Conservation (phyloP, 495 filamentous ascomycete genomes). For the Penicillium odoratum region DNA sequence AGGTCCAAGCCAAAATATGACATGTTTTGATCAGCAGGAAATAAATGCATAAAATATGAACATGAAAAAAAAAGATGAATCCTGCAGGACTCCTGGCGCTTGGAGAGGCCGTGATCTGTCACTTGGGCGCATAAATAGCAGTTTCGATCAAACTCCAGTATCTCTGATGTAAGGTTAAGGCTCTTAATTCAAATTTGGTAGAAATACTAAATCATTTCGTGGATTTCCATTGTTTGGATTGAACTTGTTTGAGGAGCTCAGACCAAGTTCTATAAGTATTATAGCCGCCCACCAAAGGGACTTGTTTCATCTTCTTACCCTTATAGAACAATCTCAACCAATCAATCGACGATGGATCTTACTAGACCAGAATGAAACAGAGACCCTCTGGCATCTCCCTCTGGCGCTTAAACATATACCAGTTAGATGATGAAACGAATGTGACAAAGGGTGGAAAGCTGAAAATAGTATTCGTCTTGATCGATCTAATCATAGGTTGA, state of each 20-base stretch:
- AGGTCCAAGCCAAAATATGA: background rate
- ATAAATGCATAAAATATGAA: background rate
- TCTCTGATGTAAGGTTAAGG: no score
- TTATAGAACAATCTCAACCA: background rate
- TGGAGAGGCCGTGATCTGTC: background rate
- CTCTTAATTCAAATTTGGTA: no score
- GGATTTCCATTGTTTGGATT: no score
- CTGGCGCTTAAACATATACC: conserved; percentile 2
- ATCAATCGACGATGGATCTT: background rate
- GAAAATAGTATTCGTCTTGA: background rate
- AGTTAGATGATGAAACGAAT: conserved; percentile 1
- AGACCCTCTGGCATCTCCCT: conserved; percentile 1
- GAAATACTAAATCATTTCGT: no score
- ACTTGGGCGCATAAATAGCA: conserved; percentile 22
- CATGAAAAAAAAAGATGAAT: background rate
- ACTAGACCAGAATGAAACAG: conserved; percentile 5
- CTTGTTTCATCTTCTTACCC: background rate
- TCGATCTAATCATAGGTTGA: no score
- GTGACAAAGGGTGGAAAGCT: background rate
- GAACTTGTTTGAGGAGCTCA: no score
- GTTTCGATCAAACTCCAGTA: background rate
- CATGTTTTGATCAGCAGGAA: background rate
- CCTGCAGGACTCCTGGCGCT: conserved; percentile 10
- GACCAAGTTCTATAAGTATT: no score
- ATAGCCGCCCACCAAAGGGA: background rate